Evolutionary conservation across 306 rosid genomes (phyloP), one percentile per base, ranked within the genome.

Genomic region (Citrullus mucosospermus): DNA sequence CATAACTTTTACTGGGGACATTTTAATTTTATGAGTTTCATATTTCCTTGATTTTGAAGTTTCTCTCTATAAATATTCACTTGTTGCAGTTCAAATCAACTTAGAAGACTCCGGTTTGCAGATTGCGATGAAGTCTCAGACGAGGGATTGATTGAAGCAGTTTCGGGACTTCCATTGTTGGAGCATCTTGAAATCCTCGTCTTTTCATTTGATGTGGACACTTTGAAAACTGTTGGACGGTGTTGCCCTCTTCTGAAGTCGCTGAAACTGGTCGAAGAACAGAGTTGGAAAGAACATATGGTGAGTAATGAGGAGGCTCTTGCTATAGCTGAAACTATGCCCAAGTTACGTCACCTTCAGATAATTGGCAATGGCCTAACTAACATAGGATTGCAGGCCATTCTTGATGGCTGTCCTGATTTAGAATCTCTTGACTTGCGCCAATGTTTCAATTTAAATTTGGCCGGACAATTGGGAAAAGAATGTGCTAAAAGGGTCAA

Each of bases 391-490:
- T 79, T 91, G 85, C 55, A 28, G 36, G 86, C 90, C 43, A 85
- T 93, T 81, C 90, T 93, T 32, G 87, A 82, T 53, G 83, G 88
- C 25, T 93, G 98, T 87, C 83, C 89, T 73, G 76, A 60, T 68
- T 93, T 93, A 53, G 87, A 85, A 85, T 84, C 89, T 53, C 96
- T 93, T 50, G 94, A 93, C 80, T 70, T 93, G 39, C 88, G 90
- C 10, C 73, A 34, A 5, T 91, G 97, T 80, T 86, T 76, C 77
- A 81, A 85, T 60, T 57, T 93, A 65, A 73, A 43, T 17, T 43
- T 88, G 67, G 75, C 8, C 1, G 91, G 82, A 75, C 39, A 57
- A 76, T 68, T 89, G 85, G 86, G 80, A 55, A 74, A 30, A 72
- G 79, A 85, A 77, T 89, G 92, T 81, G 55, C 76, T 2, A 81